Base-by-base conservation (phyloP, 768 basidiomycete species). In the Suillus bovinus region DNA sequence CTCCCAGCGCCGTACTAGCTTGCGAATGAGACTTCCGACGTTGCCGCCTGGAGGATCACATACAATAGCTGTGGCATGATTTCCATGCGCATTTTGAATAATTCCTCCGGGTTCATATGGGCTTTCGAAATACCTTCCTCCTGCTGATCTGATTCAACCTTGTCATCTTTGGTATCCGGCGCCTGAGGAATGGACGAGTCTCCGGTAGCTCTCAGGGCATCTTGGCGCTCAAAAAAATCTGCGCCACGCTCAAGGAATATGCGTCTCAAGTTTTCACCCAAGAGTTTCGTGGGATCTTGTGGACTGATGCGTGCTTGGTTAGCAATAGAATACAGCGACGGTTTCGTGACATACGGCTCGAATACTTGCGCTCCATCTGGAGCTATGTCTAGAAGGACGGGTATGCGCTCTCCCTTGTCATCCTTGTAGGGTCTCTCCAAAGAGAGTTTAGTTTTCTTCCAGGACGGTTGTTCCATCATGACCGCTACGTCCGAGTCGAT, bases 401-500 rank as follows among this genome's bases (percentile, higher is more conserved):
- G 88, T 33, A 93, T 84, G 10, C 70, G 80, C 50, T 83, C 77
- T 9, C 89, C 91, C 41, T 81, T 74, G 66, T 94, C 91, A 68
- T 92, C 88, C 72, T 88, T 92, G 78, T 93, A 93, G 0, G 90
- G 91, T 42, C 86, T 80, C 70, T 94, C 92, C 36, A 94, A 80
- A 2, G 90, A 87, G 11, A 93, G 76, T 63, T 76, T 87, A 41
- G 87, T 77, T 64, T 81, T 81, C 69, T 83, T 86, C 84, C 86
- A 89, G 10, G 78, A 70, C 13, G 79, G 80, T 58, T 79, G 69
- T 42, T 63, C 69, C 66, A 73, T 71, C 67, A 66, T 24, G n/a
- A 24, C 2, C 13, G 20, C 16, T 9, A 52, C 7, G 33, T 52
- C 10, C 3, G 29, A 31, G 29, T 31, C 10, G 29, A 52, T 52